Percentiles rank a stretch among this genome's conserved stretches.
phyloP scores from a whole-genome alignment of 1,284 basidiomycete species.

The Cutaneotrichosporon sp. region DNA sequence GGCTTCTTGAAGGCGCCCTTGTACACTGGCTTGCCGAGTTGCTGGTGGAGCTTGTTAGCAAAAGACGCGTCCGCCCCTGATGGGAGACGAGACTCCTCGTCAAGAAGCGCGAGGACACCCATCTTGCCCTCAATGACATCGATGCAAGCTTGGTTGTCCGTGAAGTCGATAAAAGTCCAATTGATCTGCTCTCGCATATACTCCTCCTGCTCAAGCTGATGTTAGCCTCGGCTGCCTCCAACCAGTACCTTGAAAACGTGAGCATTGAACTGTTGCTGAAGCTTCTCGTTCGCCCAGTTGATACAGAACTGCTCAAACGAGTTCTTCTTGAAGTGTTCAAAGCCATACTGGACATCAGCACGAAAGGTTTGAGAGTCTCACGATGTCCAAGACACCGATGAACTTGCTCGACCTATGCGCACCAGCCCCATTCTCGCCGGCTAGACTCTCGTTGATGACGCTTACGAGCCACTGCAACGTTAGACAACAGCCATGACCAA shows the following conservation, averaged over 20 bases:
- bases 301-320: conserved; percentile 99
- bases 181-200: conserved; percentile 82
- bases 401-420: conserved; percentile 89
- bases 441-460: conserved; percentile 92
- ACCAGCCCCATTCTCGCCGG: conserved; percentile 72
- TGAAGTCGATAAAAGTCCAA: conserved; percentile 99
- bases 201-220: conserved; percentile 85
- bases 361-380: conserved; percentile 24
- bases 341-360: conserved; percentile 64
- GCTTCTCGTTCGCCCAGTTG: conserved; percentile 98
- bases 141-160: conserved; percentile 98
- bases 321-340: conserved; percentile 97
- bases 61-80: conserved; percentile 91
- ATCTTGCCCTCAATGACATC: conserved; percentile 97
- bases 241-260: conserved; percentile 80
- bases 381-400: conserved; percentile 91
- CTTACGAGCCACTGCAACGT: conserved; percentile 81
- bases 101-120: conserved; percentile 88
- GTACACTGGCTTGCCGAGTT: conserved; percentile 80
- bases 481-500: neutral
- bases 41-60: conserved; percentile 87
- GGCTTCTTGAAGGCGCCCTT: conserved; percentile 96
- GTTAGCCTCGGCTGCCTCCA: neutral
- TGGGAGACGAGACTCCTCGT: conserved; percentile 97
- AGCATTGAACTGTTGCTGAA: conserved; percentile 97